Evolutionary conservation across 1,139 yeast species (phyloP).

Genomic region (Groenewaldozyma sp.): DNA sequence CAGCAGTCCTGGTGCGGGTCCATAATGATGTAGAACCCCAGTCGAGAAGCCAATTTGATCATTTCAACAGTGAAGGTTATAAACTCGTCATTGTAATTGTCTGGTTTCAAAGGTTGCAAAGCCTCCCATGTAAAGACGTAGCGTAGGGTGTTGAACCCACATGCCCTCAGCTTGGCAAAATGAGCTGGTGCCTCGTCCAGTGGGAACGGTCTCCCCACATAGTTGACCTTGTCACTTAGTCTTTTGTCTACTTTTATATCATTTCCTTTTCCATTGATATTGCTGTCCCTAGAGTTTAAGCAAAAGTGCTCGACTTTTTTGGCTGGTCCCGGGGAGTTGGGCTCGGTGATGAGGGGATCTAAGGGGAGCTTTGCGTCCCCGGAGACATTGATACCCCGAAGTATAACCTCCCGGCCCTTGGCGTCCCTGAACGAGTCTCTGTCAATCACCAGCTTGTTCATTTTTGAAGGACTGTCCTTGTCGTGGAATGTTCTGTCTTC

Average conservation of each 20-base stretch:
- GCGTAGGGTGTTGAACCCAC: constrained; percentile 75
- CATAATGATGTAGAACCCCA: constrained; percentile 67
- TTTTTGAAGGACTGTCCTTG: too few species aligned
- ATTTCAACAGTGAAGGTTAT: constrained; percentile 59
- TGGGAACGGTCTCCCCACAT: constrained; percentile 73
- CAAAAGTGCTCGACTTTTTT: too few species aligned
- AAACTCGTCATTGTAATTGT: constrained; percentile 69
- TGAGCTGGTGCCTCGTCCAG: constrained; percentile 63
- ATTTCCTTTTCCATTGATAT: too few species aligned
- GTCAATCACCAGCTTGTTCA: constrained; percentile 13
- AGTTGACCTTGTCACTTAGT: constrained; percentile 34
- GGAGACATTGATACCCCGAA: constrained; percentile 80
- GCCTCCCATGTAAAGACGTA: constrained; percentile 87
- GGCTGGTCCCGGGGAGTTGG: background rate
- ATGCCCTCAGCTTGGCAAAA: constrained; percentile 52
- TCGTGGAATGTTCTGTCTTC: too few species aligned
- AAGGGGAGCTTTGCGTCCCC: constrained; percentile 67
- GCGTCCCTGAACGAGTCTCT: constrained; percentile 51
- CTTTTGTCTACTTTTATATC: too few species aligned
- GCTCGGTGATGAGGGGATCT: constrained; percentile 31
- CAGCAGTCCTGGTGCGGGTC: constrained; percentile 93
- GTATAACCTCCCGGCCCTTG: constrained; percentile 47
- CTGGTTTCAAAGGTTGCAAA: constrained; percentile 79
- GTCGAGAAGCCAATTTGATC: constrained; percentile 34
- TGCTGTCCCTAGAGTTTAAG: too few species aligned